Conservation (phyloP, 163 green algal species). For the Coccomyxa subellipsoidea region DNA sequence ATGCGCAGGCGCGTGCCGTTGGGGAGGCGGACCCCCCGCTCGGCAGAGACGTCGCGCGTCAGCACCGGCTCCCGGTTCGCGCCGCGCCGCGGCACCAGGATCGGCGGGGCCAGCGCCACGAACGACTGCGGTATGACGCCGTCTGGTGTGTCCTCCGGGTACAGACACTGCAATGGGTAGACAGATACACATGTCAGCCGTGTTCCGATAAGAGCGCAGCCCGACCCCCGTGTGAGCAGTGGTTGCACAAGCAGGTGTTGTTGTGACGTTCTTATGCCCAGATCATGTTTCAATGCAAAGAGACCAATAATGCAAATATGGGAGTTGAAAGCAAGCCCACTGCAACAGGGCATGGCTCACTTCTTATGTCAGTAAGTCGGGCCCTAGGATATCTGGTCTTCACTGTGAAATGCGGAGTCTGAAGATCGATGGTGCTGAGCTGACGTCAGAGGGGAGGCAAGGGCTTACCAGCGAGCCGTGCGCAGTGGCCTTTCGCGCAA, state of each 20-base stretch:
- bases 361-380: no score
- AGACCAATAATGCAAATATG: no score
- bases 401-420: no score
- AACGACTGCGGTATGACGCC: neutral
- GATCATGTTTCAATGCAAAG: no score
- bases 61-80: neutral
- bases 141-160: neutral
- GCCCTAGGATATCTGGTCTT: no score
- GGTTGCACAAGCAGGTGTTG: no score
- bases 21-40: conserved; percentile 1
- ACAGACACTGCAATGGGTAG: neutral
- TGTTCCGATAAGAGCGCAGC: no score
- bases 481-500: neutral
- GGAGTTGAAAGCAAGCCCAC: no score
- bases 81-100: neutral
- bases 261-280: no score
- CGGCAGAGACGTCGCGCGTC: neutral
- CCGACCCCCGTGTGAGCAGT: no score
- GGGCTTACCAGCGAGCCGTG: neutral
- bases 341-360: no score
- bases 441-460: neutral
- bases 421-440: neutral
- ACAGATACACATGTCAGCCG: no score
- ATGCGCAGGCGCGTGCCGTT: neutral
- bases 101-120: neutral